Percentiles rank a stretch among this genome's conserved stretches.
phyloP scores from a whole-genome alignment of 2,329 filamentous ascomycete genomes.

The Hypoxylon sp. region DNA sequence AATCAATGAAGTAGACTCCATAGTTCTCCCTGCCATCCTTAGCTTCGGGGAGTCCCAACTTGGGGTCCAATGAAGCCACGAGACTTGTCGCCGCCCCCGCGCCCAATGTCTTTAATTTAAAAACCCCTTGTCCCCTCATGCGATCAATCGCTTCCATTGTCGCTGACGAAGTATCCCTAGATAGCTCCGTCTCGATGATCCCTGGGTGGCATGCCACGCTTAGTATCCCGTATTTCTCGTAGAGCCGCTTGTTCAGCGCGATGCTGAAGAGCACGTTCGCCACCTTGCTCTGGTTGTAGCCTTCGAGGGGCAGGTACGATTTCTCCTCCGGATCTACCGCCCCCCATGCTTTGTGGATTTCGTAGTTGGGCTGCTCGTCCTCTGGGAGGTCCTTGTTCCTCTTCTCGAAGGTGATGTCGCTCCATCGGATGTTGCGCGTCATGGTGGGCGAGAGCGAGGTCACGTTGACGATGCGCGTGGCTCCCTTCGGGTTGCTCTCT shows the following conservation, averaged over 20 bases:
- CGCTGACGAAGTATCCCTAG: slow-evolving; percentile 42
- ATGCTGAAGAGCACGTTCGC: slow-evolving; percentile 56
- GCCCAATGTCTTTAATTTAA: slow-evolving; percentile 39
- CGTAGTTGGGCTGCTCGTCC: slow-evolving; percentile 53
- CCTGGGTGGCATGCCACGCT: slow-evolving; percentile 55
- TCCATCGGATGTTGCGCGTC: slow-evolving; percentile 53
- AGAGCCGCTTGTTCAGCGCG: slow-evolving; percentile 50
- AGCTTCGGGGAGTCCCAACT: slow-evolving; percentile 43
- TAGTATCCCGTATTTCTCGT: slow-evolving; percentile 55
- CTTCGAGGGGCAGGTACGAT: slow-evolving; percentile 54
- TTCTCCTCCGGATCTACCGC: slow-evolving; percentile 44
- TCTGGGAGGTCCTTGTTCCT: slow-evolving; percentile 53
- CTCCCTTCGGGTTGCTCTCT: slow-evolving; percentile 44
- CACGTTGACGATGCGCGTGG: slow-evolving; percentile 60
- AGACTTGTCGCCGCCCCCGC: slow-evolving; percentile 51
- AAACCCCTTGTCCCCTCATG: slow-evolving; percentile 16
- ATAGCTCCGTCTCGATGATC: slow-evolving; percentile 54
- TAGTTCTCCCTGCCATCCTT: slow-evolving; percentile 54
- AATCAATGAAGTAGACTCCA: slow-evolving; percentile 53
- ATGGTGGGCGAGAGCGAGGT: slow-evolving; percentile 51
- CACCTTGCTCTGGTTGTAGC: slow-evolving; percentile 56
- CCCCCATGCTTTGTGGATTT: slow-evolving; percentile 46
- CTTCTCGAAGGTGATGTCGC: slow-evolving; percentile 56
- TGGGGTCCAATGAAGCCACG: slow-evolving; percentile 55
- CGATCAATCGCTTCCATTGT: slow-evolving; percentile 33